Base-by-base conservation (phyloP, 495 filamentous ascomycete species). In the Chaetomium tenue region DNA sequence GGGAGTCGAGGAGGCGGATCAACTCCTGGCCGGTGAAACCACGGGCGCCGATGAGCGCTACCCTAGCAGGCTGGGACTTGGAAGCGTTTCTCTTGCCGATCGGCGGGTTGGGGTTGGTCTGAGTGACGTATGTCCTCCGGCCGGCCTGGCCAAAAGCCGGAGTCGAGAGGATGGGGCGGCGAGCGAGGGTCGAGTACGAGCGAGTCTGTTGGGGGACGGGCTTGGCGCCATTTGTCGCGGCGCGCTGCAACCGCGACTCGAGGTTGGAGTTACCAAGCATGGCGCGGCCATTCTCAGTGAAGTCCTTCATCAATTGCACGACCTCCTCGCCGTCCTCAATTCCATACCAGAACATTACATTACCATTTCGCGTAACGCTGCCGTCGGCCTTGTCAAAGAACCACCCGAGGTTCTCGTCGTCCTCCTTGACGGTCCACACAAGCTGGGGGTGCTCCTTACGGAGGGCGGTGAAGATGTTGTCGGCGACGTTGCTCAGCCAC, bases 351-450 rank as follows among this genome's bases (percentile, higher is more conserved):
- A 98, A 98, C 74, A 98, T 88, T 42, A 97, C 91, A 70, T 95
- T 88, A 60, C 91, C 91, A 58, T 91, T 85, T 39, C 87, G 84
- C 52, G 89, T 90, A 63, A 97, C 81, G 76, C 90, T 96, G 54
- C 95, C 95, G 64, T 96, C 91, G 11, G 94, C 89, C 82, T 97
- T 97, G 78, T 96, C 93, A 66, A 95, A 97, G 81, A 98, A 98
- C 94, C 94, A 98, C 30, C 90, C 92, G 70, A 98, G 82, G 75
- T 98, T 98, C 83, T 98, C 95, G 66, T 98, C 94, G 65, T 94
- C 91, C 69, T 92, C 89, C 79, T 91, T 92, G 48, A 97, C 94
- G n/a, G 92, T 96, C 93, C 94, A 98, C 40, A 93, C 88, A 60
- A 98, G 84, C 78, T 88, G 92, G 65, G 91, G 87, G 74, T 91